Conservation (phyloP, 2,329 filamentous ascomycete genomes). For the Apiospora malaysiana region DNA sequence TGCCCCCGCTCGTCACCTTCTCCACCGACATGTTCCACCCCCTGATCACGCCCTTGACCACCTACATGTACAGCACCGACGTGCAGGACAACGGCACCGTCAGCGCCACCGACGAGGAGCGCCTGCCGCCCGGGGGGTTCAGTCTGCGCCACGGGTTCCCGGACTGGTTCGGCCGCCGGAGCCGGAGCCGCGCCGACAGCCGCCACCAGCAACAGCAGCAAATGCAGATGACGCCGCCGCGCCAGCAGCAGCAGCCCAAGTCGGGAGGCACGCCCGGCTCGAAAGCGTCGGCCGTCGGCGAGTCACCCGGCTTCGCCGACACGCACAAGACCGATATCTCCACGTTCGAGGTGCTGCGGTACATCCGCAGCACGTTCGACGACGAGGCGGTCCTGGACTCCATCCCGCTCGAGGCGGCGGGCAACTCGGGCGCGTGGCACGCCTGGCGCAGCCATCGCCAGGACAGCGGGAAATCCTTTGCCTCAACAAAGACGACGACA, state of each 20-base stretch:
- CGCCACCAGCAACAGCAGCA: slow-evolving; percentile 49
- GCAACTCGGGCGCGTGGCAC: slow-evolving; percentile 91
- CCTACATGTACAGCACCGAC: slow-evolving; percentile 87
- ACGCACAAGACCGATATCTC: slow-evolving; percentile 53
- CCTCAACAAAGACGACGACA: not conserved
- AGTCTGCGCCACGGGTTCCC: slow-evolving; percentile 91
- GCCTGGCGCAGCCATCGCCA: slow-evolving; percentile 81
- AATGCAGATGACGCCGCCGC: slow-evolving; percentile 37
- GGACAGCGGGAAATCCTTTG: slow-evolving; percentile 50
- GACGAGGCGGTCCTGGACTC: slow-evolving; percentile 78
- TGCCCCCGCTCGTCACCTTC: slow-evolving; percentile 87
- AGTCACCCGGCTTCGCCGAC: slow-evolving; percentile 47
- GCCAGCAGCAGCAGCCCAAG: slow-evolving; percentile 37
- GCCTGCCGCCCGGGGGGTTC: slow-evolving; percentile 87
- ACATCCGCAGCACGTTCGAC: slow-evolving; percentile 83
- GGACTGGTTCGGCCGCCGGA: slow-evolving; percentile 77
- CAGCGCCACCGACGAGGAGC: slow-evolving; percentile 82
- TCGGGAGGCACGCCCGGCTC: slow-evolving; percentile 33
- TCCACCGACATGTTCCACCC: slow-evolving; percentile 95
- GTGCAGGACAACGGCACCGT: slow-evolving; percentile 77
- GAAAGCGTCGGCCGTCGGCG: slow-evolving; percentile 35
- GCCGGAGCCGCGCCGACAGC: slow-evolving; percentile 41
- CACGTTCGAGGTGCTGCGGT: slow-evolving; percentile 74
- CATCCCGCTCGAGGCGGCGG: slow-evolving; percentile 80
- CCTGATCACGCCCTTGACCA: slow-evolving; percentile 89